A percentile compares a stretch with the other conserved stretches of the same genome.
These are phyloP conservation scores for Diutina scorzettiae DNA, from an alignment of 1,139 yeast genomes.

Conservation along the genomic window DNA sequence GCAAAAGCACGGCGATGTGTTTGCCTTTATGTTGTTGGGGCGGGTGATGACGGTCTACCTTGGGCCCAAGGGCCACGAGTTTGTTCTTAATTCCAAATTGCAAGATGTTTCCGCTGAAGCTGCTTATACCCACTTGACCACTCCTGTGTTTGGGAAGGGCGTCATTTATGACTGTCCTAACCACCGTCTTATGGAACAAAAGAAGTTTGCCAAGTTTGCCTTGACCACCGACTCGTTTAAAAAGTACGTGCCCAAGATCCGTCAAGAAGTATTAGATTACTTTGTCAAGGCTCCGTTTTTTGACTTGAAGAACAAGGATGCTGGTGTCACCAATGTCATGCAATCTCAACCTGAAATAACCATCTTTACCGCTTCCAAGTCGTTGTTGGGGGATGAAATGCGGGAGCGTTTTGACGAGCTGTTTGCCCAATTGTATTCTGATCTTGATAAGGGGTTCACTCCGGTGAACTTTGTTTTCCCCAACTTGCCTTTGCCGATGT, in stretches of 20 bases:
- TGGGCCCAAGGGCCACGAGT: slow-evolving; percentile 97
- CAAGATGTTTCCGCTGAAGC: slow-evolving; percentile 93
- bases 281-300: slow-evolving; percentile 33
- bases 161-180: slow-evolving; percentile 96
- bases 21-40: slow-evolving; percentile 81
- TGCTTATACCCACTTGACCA: slow-evolving; percentile 88
- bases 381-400: slow-evolving; percentile 84
- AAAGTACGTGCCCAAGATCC: slow-evolving; percentile 77
- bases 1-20: slow-evolving; percentile 79
- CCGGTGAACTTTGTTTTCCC: slow-evolving; percentile 96
- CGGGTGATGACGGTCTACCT: slow-evolving; percentile 89
- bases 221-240: slow-evolving; percentile 78
- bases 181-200: slow-evolving; percentile 90
- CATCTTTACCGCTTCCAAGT: slow-evolving; percentile 88
- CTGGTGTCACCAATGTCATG: slow-evolving; percentile 62
- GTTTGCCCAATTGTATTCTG: slow-evolving; percentile 79
- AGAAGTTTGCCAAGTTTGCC: slow-evolving; percentile 89
- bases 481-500: slow-evolving; percentile 78
- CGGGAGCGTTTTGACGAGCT: slow-evolving; percentile 71
- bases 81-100: slow-evolving; percentile 81
- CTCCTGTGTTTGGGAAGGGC: slow-evolving; percentile 96
- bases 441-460: slow-evolving; percentile 92
- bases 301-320: slow-evolving; percentile 22
- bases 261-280: slow-evolving; percentile 62
- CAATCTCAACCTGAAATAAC: slow-evolving; percentile 90